Conservation (phyloP, 176 grass and related monocot species). For the Tuctoria greenei region DNA sequence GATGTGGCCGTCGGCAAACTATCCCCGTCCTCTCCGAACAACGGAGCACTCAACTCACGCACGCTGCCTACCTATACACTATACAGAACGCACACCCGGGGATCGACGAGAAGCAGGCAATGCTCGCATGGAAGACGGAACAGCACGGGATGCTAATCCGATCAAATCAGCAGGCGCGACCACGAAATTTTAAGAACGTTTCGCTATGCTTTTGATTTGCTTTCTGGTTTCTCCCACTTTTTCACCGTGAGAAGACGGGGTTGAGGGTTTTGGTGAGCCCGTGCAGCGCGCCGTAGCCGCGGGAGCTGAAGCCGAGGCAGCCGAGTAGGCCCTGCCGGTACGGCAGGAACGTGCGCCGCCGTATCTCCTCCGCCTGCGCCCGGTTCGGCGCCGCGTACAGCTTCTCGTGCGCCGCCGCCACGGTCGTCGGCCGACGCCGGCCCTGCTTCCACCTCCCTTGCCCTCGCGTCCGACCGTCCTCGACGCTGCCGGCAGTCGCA, state of each 20-base stretch:
- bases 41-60: not conserved
- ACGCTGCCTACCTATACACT: conserved; percentile 26
- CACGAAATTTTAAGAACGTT: no score
- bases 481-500: not conserved
- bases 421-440: conserved; percentile 27
- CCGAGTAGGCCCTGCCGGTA: conserved; percentile 88
- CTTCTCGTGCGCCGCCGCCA: conserved; percentile 70
- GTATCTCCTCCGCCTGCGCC: conserved; percentile 80
- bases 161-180: not conserved
- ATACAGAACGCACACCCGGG: conserved; percentile 27
- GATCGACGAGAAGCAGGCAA: not conserved
- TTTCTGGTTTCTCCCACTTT: not conserved
- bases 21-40: conserved; percentile 20
- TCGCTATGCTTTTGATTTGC: no score
- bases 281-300: conserved; percentile 79
- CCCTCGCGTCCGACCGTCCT: not conserved
- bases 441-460: not conserved
- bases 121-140: conserved; percentile 21
- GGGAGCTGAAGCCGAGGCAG: conserved; percentile 85
- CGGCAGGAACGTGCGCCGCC: conserved; percentile 91
- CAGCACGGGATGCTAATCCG: not conserved
- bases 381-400: conserved; percentile 75
- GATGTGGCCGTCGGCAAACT: conserved; percentile 38
- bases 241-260: conserved; percentile 86
- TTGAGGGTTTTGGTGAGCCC: conserved; percentile 78